Conservation (phyloP, 2,329 filamentous ascomycete genomes). For the Aureobasidium sp. region DNA sequence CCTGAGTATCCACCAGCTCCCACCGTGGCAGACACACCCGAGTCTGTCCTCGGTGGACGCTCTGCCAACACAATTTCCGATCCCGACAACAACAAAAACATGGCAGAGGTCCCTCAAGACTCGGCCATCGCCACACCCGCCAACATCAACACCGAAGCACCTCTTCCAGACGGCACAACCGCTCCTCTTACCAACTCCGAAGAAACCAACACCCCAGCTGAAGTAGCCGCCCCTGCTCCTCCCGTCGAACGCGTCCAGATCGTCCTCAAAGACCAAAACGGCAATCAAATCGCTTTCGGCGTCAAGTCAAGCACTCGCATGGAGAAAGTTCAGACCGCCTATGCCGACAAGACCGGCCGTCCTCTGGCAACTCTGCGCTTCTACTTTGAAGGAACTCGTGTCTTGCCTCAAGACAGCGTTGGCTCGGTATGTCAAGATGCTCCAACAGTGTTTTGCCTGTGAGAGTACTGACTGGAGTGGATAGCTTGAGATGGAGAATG, state of each 20-base stretch:
- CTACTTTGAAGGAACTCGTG: not conserved
- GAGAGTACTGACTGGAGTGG: not conserved
- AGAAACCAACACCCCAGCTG: not conserved
- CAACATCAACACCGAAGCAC: not conserved
- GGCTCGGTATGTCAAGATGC: not conserved
- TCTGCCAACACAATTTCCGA: not conserved
- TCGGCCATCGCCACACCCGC: not conserved
- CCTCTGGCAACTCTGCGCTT: not conserved
- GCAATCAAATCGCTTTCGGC: constrained; percentile 1
- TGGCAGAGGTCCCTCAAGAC: not conserved
- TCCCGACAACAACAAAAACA: too few relatives aligned
- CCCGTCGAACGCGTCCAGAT: not conserved
- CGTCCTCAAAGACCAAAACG: not conserved
- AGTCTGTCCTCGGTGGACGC: not conserved
- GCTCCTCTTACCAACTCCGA: not conserved
- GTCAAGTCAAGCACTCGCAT: constrained; percentile 9
- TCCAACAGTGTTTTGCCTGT: too few relatives aligned
- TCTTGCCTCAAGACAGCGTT: not conserved
- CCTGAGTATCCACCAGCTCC: not conserved
- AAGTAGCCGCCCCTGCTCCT: not conserved
- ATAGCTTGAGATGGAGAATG: constrained; percentile 10
- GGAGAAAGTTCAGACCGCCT: constrained; percentile 6
- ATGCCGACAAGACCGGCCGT: constrained; percentile 2
- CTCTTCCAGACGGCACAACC: not conserved
- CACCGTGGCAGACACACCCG: not conserved